Evolutionary conservation across 1,284 basidiomycete species (phyloP).

Genomic region (Cryptococcus sp.): DNA sequence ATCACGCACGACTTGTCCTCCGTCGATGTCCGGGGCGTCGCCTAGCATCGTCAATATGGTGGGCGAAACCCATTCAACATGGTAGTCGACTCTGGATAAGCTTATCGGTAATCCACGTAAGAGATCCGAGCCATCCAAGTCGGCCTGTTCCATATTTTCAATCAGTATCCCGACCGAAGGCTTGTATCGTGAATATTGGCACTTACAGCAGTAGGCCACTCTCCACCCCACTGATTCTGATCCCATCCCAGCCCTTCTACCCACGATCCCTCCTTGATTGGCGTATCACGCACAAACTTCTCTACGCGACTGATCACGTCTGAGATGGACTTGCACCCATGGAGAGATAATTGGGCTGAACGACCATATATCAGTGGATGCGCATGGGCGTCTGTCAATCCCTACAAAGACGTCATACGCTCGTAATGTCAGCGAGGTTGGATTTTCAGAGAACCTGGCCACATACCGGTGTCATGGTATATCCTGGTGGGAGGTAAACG

Average conservation of each 20-base stretch:
- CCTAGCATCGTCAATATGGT: slow-evolving; percentile 64
- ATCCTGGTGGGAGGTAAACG: slow-evolving; percentile 38
- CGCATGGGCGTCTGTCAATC: slow-evolving; percentile 65
- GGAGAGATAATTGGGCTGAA: slow-evolving; percentile 65
- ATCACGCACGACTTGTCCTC: slow-evolving; percentile 74
- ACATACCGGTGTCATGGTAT: slow-evolving; percentile 46
- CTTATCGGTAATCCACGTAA: slow-evolving; percentile 68
- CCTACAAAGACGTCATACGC: slow-evolving; percentile 17
- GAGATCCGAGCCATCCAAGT: slow-evolving; percentile 65
- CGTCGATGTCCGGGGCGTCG: slow-evolving; percentile 61
- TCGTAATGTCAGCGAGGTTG: no score
- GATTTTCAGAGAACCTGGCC: neutral
- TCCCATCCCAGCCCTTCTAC: slow-evolving; percentile 91
- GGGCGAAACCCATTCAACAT: slow-evolving; percentile 79
- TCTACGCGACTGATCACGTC: slow-evolving; percentile 68
- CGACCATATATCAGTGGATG: slow-evolving; percentile 43
- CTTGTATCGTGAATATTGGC: neutral
- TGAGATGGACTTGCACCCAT: slow-evolving; percentile 60
- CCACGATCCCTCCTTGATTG: slow-evolving; percentile 59
- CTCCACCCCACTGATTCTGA: slow-evolving; percentile 65
- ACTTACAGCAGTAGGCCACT: slow-evolving; percentile 77
- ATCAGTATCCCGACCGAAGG: slow-evolving; percentile 1
- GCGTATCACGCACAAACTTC: slow-evolving; percentile 58
- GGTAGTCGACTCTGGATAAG: slow-evolving; percentile 73
- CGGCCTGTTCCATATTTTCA: slow-evolving; percentile 55